phyloP scores from a whole-genome alignment of 345 rosid genomes.

The Physaria fendleri region DNA sequence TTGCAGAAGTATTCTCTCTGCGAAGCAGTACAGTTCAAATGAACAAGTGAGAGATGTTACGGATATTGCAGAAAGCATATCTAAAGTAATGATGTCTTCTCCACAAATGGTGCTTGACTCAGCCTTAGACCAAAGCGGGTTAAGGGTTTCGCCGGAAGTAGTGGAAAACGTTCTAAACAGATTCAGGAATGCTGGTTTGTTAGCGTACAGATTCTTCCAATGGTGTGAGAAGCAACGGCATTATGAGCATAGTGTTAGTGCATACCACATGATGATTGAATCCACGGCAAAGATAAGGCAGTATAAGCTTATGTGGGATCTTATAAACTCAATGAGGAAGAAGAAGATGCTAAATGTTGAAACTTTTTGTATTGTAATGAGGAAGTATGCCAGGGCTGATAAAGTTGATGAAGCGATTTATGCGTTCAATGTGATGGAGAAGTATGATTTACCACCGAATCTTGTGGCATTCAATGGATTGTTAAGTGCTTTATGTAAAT shows the following conservation, averaged over 20 bases:
- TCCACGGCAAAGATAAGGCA: conserved; percentile 79
- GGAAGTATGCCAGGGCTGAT: conserved; percentile 72
- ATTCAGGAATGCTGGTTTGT: conserved; percentile 77
- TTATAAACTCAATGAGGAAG: conserved; percentile 64
- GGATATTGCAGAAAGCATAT: conserved; percentile 38
- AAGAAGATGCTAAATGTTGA: conserved; percentile 63
- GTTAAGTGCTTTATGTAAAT: conserved; percentile 83
- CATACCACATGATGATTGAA: conserved; percentile 66
- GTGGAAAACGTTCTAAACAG: conserved; percentile 62
- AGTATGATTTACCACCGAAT: conserved; percentile 54
- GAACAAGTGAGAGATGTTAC: conserved; percentile 34
- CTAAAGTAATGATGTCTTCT: conserved; percentile 65
- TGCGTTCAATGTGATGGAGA: conserved; percentile 83
- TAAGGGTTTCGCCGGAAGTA: conserved; percentile 45
- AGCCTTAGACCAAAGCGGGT: conserved; percentile 63
- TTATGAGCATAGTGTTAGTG: conserved; percentile 56
- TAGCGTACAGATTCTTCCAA: conserved; percentile 73
- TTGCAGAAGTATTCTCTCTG: conserved; percentile 19
- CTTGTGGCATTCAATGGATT: conserved; percentile 70
- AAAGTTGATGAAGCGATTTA: conserved; percentile 81
- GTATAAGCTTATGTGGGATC: conserved; percentile 84
- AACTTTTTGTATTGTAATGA: conserved; percentile 84
- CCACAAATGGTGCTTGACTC: conserved; percentile 53
- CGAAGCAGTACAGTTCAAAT: conserved; percentile 33
- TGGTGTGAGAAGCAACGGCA: conserved; percentile 90